Evolutionary conservation across 2,329 filamentous ascomycete genomes (phyloP).

Genomic region (Iodosphaeria phyllophila): DNA sequence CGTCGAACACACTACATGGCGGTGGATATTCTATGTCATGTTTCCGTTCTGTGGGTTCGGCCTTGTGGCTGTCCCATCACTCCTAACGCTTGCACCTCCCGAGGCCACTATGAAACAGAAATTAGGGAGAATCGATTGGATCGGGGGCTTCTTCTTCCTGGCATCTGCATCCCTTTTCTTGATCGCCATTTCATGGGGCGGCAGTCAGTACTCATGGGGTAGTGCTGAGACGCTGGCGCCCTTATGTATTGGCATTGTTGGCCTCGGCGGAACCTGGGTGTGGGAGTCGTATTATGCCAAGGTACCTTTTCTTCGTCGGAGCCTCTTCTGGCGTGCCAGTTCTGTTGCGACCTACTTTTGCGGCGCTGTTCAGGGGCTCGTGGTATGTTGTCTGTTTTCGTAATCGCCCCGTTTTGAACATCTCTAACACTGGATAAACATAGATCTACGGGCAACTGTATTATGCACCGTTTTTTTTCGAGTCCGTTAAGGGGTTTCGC

Average conservation of each 20-base stretch:
- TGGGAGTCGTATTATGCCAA: slow-evolving; percentile 16
- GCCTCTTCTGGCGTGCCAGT: slow-evolving; percentile 11
- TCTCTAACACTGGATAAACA: no score
- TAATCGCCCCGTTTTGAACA: no score
- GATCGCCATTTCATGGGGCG: slow-evolving; percentile 23
- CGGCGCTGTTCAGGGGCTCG: slow-evolving; percentile 14
- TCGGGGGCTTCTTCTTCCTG: slow-evolving; percentile 22
- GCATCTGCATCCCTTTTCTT: slow-evolving; percentile 20
- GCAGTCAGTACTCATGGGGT: slow-evolving; percentile 21
- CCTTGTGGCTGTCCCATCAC: slow-evolving; percentile 16
- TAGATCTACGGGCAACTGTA: slow-evolving; percentile 2
- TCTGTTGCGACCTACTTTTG: slow-evolving; percentile 12
- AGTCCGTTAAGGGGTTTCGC: slow-evolving; percentile 5
- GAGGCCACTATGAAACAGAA: slow-evolving; percentile 12
- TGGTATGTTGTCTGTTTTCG: slow-evolving; percentile 7
- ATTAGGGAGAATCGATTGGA: slow-evolving; percentile 20
- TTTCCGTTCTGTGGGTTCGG: slow-evolving; percentile 20
- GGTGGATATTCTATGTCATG: slow-evolving; percentile 28
- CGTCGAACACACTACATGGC: slow-evolving; percentile 18
- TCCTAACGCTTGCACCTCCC: slow-evolving; percentile 18
- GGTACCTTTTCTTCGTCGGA: slow-evolving; percentile 13
- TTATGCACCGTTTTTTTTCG: slow-evolving; percentile 7
- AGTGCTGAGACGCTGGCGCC: slow-evolving; percentile 20
- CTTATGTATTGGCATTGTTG: slow-evolving; percentile 20
- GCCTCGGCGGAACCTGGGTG: slow-evolving; percentile 16